These are phyloP conservation scores for Sclerotinia minor DNA, from an alignment of 2,329 filamentous ascomycete genomes.

Conservation along the genomic window DNA sequence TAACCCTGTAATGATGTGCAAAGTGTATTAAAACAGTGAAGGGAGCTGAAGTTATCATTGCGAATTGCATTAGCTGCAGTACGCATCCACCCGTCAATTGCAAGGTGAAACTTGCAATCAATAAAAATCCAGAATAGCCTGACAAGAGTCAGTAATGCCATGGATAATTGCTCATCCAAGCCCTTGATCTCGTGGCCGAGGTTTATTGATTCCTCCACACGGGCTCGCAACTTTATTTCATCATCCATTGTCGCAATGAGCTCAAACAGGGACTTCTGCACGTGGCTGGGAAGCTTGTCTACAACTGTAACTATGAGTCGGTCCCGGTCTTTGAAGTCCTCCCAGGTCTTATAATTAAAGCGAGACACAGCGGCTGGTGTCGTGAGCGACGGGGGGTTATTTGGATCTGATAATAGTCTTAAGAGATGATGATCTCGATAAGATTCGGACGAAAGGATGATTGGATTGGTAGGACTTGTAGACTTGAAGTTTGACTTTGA, in stretches of 20 bases:
- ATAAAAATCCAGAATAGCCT: conserved; percentile 41
- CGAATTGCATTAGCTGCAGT: not conserved
- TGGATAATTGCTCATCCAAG: conserved; percentile 26
- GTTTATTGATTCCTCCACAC: conserved; percentile 14
- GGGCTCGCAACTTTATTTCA: conserved; percentile 18
- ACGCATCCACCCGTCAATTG: conserved; percentile 1
- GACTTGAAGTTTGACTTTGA: not conserved
- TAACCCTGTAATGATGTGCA: conserved; percentile 13
- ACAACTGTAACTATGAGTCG: conserved; percentile 47
- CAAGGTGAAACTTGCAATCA: conserved; percentile 33
- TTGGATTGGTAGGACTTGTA: conserved; percentile 21
- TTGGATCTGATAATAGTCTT: conserved; percentile 18
- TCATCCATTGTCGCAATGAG: conserved; percentile 22
- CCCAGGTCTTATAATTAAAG: conserved; percentile 31
- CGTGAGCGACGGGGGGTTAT: conserved; percentile 31
- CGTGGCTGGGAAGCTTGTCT: not conserved
- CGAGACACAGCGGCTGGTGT: conserved; percentile 34
- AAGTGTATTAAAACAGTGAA: conserved; percentile 6
- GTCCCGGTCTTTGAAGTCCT: conserved; percentile 36
- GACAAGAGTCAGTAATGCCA: conserved; percentile 30
- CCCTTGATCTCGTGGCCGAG: conserved; percentile 22
- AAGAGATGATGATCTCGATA: conserved; percentile 26
- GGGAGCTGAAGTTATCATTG: conserved; percentile 4
- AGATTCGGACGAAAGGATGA: conserved; percentile 25
- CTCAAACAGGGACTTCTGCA: conserved; percentile 22